Evolutionary conservation across 2,329 filamentous ascomycete genomes (phyloP).

Genomic region (Rhytidhysteron rufulum): DNA sequence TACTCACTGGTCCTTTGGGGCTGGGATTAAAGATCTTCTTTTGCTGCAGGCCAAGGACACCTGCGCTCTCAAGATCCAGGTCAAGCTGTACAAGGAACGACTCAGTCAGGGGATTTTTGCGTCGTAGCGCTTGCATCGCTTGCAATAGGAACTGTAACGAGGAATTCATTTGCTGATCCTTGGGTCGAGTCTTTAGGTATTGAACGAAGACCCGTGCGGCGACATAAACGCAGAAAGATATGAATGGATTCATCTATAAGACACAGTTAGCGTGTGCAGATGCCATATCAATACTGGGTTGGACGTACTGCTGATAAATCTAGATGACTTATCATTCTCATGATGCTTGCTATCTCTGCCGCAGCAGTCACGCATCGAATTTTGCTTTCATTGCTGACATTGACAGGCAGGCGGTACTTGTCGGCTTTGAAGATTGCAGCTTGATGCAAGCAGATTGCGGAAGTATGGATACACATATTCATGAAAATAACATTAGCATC

Average conservation of each 20-base stretch:
- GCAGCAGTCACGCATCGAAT: constrained; percentile 89
- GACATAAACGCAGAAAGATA: constrained; percentile 95
- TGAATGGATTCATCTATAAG: constrained; percentile 84
- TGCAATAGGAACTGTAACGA: constrained; percentile 86
- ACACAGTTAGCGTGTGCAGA: constrained; percentile 11
- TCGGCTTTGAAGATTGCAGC: constrained; percentile 97
- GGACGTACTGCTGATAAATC: constrained; percentile 73
- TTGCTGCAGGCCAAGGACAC: constrained; percentile 42
- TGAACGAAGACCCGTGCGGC: constrained; percentile 92
- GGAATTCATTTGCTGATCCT: constrained; percentile 72
- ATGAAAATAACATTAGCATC: constrained; percentile 87
- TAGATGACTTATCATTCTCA: constrained; percentile 90
- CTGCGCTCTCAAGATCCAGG: constrained; percentile 77
- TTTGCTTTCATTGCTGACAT: constrained; percentile 84
- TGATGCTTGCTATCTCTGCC: constrained; percentile 89
- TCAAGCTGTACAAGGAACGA: constrained; percentile 93
- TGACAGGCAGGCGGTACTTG: constrained; percentile 72
- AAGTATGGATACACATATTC: constrained; percentile 97
- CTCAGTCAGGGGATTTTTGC: constrained; percentile 84
- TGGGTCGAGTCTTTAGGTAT: constrained; percentile 88
- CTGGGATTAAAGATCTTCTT: constrained; percentile 41
- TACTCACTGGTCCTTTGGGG: constrained; percentile 11
- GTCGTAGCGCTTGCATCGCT: constrained; percentile 86
- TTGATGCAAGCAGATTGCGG: constrained; percentile 95
- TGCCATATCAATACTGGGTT: constrained; percentile 4